Evolutionary conservation across 1,284 basidiomycete genomes (phyloP).

Genomic region (Ganoderma sinense): DNA sequence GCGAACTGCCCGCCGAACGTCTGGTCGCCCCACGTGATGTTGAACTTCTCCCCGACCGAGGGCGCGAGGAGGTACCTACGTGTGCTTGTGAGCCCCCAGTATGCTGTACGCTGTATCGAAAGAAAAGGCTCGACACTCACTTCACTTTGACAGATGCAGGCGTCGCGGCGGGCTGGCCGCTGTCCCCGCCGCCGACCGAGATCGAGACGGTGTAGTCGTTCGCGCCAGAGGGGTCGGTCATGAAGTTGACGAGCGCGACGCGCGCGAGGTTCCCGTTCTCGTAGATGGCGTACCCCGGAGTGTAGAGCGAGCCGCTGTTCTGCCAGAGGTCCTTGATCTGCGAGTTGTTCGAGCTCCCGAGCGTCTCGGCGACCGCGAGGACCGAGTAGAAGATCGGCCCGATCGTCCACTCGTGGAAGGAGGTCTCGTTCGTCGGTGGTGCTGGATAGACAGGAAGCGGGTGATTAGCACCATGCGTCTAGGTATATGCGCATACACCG

Average conservation of each 20-base stretch:
- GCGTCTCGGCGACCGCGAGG: slow-evolving; percentile 70
- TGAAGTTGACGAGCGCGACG: slow-evolving; percentile 75
- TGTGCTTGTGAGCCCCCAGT: neutral
- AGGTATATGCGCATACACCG: too few species aligned
- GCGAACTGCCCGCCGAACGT: slow-evolving; percentile 69
- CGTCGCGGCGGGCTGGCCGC: slow-evolving; percentile 43
- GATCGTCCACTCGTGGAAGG: slow-evolving; percentile 67
- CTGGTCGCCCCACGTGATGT: slow-evolving; percentile 81
- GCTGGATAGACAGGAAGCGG: slow-evolving; percentile 41
- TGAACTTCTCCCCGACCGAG: slow-evolving; percentile 66
- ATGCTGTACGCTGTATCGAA: neutral
- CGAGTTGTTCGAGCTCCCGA: slow-evolving; percentile 65
- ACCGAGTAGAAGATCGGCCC: slow-evolving; percentile 76
- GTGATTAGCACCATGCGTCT: neutral
- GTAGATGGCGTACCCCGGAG: slow-evolving; percentile 80
- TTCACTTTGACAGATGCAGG: slow-evolving; percentile 62
- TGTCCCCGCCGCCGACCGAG: slow-evolving; percentile 52
- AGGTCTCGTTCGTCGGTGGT: slow-evolving; percentile 66
- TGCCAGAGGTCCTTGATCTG: slow-evolving; percentile 67
- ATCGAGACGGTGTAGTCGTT: slow-evolving; percentile 57
- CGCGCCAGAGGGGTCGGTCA: slow-evolving; percentile 58
- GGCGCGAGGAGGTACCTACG: slow-evolving; percentile 59
- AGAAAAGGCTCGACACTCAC: slow-evolving; percentile 41
- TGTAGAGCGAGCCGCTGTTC: slow-evolving; percentile 58
- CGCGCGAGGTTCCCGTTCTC: slow-evolving; percentile 63